Conservation (phyloP, 176 grass and related monocot species). For the Aegilops longissima region DNA sequence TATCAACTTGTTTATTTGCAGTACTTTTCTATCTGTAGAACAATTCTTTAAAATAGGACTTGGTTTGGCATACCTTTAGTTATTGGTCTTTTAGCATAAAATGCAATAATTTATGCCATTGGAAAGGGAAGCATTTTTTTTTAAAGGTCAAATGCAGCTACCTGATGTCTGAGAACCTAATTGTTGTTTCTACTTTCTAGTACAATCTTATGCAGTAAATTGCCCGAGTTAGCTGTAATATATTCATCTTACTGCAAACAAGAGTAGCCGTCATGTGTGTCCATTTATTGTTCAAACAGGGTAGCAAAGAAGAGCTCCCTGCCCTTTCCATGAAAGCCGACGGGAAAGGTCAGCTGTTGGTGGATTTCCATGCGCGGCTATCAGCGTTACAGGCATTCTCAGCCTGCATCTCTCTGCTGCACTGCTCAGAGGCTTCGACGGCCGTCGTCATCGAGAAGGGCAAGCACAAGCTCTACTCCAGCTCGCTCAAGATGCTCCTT, state of each 20-base stretch:
- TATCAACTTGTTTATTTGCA: neutral
- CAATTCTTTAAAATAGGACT: neutral
- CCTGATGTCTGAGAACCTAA: neutral
- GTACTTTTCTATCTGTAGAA: neutral
- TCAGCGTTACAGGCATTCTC: slow-evolving; percentile 91
- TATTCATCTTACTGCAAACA: slow-evolving; percentile 22
- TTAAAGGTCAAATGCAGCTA: neutral
- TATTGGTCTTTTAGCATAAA: neutral
- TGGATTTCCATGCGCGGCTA: slow-evolving; percentile 84
- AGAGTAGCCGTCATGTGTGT: neutral
- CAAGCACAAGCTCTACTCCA: slow-evolving; percentile 72
- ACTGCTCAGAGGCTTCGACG: slow-evolving; percentile 60
- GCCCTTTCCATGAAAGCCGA: slow-evolving; percentile 63
- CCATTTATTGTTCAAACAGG: slow-evolving; percentile 53
- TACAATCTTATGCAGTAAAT: neutral
- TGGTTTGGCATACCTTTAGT: neutral
- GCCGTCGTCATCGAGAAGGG: slow-evolving; percentile 58
- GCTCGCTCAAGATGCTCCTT: slow-evolving; percentile 77
- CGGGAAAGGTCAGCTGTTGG: slow-evolving; percentile 58
- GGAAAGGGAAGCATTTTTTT: neutral
- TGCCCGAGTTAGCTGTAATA: neutral
- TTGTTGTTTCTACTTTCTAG: no score
- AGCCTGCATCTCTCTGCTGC: slow-evolving; percentile 74
- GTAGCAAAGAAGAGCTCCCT: slow-evolving; percentile 77
- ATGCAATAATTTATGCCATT: neutral